phyloP scores from a whole-genome alignment of 176 grass and related monocot genomes.

The Hordeum vulgare region MorexV3_pseudomolecules_assembly NC_058522.1:424223097-424223596 shows the following conservation, averaged over 20 bases:
- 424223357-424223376: conserved; percentile 24
- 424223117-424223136: conserved; percentile 43
- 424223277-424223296: conserved; percentile 39
- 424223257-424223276: conserved; percentile 36
- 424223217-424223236: conserved; percentile 33
- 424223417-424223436: conserved; percentile 4
- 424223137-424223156: conserved; percentile 20
- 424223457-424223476: conserved; percentile 83
- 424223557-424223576: conserved; percentile 68
- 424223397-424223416: conserved; percentile 25
- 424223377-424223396: conserved; percentile 29
- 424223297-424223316: conserved; percentile 19
- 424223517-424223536: neutral
- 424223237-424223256: conserved; percentile 52
- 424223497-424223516: neutral
- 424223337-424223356: conserved; percentile 22
- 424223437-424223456: conserved; percentile 66
- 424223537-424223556: neutral
- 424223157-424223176: neutral
- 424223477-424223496: conserved; percentile 17
- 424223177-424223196: conserved; percentile 32
- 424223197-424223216: conserved; percentile 45
- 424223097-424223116: conserved; percentile 54
- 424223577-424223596: conserved; percentile 79
- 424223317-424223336: conserved; percentile 29